These are phyloP conservation scores for Domatiomyces catenatus DNA, from an alignment of 2,329 filamentous ascomycete genomes.

Conservation along the genomic window DNA sequence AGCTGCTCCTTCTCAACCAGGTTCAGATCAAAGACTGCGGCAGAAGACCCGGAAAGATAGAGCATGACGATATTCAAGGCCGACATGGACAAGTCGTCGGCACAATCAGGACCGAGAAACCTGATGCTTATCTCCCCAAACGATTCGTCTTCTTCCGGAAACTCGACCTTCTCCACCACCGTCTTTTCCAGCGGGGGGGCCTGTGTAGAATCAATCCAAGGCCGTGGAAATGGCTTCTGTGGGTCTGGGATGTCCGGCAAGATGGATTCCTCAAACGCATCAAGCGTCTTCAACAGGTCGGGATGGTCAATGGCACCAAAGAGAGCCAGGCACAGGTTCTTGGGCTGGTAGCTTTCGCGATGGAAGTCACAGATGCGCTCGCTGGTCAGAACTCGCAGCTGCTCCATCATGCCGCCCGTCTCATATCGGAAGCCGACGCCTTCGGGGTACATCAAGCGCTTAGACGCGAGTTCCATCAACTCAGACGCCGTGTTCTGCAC, in stretches of 20 bases:
- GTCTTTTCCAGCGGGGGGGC: constrained; percentile 59
- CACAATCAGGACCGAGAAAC: constrained; percentile 75
- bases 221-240: constrained; percentile 62
- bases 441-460: constrained; percentile 70
- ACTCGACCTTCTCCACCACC: constrained; percentile 63
- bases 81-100: constrained; percentile 49
- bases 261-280: constrained; percentile 78
- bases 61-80: constrained; percentile 67
- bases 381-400: constrained; percentile 67
- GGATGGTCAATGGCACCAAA: constrained; percentile 82
- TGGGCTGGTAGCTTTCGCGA: constrained; percentile 92
- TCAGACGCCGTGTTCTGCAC: constrained; percentile 72
- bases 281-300: constrained; percentile 64
- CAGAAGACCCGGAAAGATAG: constrained; percentile 85
- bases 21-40: constrained; percentile 77
- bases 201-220: constrained; percentile 79
- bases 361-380: constrained; percentile 92
- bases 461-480: constrained; percentile 72
- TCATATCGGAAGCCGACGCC: constrained; percentile 90
- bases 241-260: constrained; percentile 63
- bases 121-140: constrained; percentile 74
- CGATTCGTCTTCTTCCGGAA: constrained; percentile 92
- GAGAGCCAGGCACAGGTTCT: constrained; percentile 79
- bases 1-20: constrained; percentile 89
- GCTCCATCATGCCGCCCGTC: constrained; percentile 94